Base-by-base conservation (phyloP, 2,329 filamentous ascomycete species). In the Cryoendolithus antarcticus region DNA sequence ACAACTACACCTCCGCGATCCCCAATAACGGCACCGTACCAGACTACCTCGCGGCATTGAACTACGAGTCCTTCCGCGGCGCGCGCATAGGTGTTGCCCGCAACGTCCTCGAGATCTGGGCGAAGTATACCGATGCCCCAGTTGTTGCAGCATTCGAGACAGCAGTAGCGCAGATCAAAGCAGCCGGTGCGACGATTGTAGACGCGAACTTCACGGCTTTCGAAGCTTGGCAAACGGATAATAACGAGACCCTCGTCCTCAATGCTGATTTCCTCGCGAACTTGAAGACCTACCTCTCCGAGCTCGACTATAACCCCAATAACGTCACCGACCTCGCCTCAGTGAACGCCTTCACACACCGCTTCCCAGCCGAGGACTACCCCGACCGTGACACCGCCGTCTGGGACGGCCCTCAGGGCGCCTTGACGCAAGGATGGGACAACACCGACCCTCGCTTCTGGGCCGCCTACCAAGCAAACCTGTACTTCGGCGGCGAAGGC, bases 21-120 rank as follows among this genome's bases (percentile, higher is more conserved):
- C 80, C 79, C 1, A 77, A 0, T 64, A 83, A 53, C 83, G 82
- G 48, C 68, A 74, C 6, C 65, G 62, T 2, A 72, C 77, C 0
- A 48, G 41, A 43, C 28, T 43, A 43, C 19, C 34, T 38, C 12
- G 34, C 38, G 73, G 77, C 51, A 65, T 72, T 12, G 56, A 65
- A 12, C 64, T 65, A 9, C 66, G 67, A 0, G 62, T 82, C 0
- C 44, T 58, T 30, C 43, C 48, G 44, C 8, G 75, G 74, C 6
- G 72, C 72, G 38, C 68, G 77, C 2, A 75, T 84, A 19, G 80
- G 80, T 3, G 66, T 84, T 3, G 74, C 78, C 0, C 65, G 71
- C 11, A 79, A 80, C 46, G 63, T 72, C 2, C 62, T 82, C 28
- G 60, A 62, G 3, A 47, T 58, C 3, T 56, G 50, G 13, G 30